These are phyloP conservation scores for Cercophora newfieldiana DNA, from an alignment of 495 filamentous ascomycete species.

Conservation along the genomic window DNA sequence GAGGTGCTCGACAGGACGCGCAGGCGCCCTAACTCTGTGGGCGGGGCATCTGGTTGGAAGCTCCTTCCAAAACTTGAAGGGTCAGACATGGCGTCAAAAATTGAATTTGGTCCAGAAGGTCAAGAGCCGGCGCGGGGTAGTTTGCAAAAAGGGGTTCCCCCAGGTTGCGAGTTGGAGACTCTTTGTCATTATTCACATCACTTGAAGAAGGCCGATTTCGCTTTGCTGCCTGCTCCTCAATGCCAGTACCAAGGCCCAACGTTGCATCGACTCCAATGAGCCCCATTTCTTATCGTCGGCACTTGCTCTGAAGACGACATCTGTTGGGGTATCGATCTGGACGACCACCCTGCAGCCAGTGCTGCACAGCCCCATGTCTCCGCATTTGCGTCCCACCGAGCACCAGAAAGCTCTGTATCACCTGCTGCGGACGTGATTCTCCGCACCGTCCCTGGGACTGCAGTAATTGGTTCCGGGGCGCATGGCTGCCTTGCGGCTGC, in stretches of 20 bases:
- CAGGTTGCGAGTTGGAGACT: background rate
- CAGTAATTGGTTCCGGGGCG: background rate
- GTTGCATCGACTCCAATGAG: background rate
- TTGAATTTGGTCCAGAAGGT: background rate
- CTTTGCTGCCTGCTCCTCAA: no score
- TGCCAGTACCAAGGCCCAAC: no score
- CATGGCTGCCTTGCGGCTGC: background rate
- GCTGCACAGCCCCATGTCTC: background rate
- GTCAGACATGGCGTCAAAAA: background rate
- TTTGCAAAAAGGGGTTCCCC: background rate
- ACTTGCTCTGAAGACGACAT: no score
- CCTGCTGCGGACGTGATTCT: background rate
- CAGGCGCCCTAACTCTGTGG: constrained; percentile 56
- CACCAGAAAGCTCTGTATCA: background rate
- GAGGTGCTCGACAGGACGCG: constrained; percentile 59
- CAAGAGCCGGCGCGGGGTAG: background rate
- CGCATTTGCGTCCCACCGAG: background rate
- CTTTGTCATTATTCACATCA: no score
- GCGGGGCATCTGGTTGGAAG: constrained; percentile 29
- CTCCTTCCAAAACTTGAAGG: background rate
- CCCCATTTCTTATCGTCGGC: no score
- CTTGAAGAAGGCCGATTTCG: no score
- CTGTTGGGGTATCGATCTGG: no score
- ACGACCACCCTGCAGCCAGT: background rate
- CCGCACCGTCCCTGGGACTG: background rate